Evolutionary conservation across 2,329 filamentous ascomycete genomes (phyloP).

Genomic region (Pseudocercospora pini-densiflorae): DNA sequence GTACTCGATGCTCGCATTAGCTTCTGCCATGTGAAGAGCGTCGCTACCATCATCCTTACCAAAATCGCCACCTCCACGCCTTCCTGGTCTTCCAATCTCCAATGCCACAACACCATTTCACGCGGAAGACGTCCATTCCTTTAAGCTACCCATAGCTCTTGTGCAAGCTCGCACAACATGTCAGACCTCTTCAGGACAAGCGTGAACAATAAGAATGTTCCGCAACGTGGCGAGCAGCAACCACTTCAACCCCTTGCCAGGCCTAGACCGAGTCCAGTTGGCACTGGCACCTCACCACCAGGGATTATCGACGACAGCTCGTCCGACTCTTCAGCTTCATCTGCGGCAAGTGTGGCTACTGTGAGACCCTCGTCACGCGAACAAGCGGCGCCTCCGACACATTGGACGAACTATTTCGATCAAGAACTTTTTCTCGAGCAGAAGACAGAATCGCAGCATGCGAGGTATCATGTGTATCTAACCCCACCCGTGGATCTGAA

Average conservation of each 20-base stretch:
- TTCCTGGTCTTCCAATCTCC: background rate
- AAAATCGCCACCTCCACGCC: background rate
- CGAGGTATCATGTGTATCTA: conserved; percentile 83
- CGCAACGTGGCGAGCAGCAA: background rate
- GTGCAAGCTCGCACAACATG: conserved; percentile 27
- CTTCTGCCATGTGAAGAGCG: conserved; percentile 7
- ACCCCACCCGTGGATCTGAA: conserved; percentile 68
- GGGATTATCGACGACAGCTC: conserved; percentile 22
- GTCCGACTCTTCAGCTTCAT: conserved; percentile 78
- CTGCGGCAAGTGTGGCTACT: conserved; percentile 76
- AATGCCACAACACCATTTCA: conserved; percentile 6
- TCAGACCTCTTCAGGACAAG: conserved; percentile 35
- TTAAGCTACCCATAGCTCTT: conserved; percentile 18
- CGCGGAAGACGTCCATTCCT: background rate
- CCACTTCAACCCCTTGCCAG: conserved; percentile 14
- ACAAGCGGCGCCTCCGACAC: conserved; percentile 64
- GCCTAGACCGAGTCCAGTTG: conserved; percentile 29
- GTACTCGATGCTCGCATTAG: background rate
- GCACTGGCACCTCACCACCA: conserved; percentile 23
- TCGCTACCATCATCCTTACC: background rate
- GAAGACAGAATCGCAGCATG: conserved; percentile 47
- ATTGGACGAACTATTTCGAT: conserved; percentile 91
- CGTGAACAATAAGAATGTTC: conserved; percentile 17
- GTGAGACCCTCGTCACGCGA: conserved; percentile 40
- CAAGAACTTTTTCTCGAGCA: conserved; percentile 77